Conservation (phyloP, 306 rosid genomes). For the Carpinus fangiana region DNA sequence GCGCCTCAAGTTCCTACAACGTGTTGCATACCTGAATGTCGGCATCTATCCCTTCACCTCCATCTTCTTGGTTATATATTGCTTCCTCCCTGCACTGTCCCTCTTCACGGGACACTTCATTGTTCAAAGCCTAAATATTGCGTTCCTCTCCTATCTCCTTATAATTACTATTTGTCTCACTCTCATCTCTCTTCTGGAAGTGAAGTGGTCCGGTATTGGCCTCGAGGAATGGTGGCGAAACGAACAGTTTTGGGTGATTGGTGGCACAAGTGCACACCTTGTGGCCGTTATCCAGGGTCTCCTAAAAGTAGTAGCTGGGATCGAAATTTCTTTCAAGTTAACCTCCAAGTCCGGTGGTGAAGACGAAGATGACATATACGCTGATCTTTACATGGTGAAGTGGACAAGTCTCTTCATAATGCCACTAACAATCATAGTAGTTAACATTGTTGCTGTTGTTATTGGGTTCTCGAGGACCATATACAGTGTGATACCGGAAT, state of each 20-base stretch:
- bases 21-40: slow-evolving; percentile 74
- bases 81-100: slow-evolving; percentile 75
- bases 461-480: slow-evolving; percentile 67
- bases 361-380: slow-evolving; percentile 58
- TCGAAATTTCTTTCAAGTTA: slow-evolving; percentile 69
- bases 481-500: slow-evolving; percentile 73
- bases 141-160: slow-evolving; percentile 61
- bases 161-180: slow-evolving; percentile 51
- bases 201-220: slow-evolving; percentile 77
- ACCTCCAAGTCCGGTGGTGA: slow-evolving; percentile 64
- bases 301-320: slow-evolving; percentile 65
- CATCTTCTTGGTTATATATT: slow-evolving; percentile 56
- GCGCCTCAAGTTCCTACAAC: slow-evolving; percentile 82
- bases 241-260: slow-evolving; percentile 87
- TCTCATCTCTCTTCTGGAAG: slow-evolving; percentile 75
- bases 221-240: slow-evolving; percentile 89
- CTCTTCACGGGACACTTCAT: slow-evolving; percentile 78
- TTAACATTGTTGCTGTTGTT: slow-evolving; percentile 54
- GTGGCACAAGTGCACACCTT: slow-evolving; percentile 87
- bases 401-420: slow-evolving; percentile 83
- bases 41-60: slow-evolving; percentile 89
- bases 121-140: slow-evolving; percentile 49
- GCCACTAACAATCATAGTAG: slow-evolving; percentile 63
- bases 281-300: slow-evolving; percentile 77
- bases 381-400: slow-evolving; percentile 72